A percentile compares a stretch with the other conserved stretches of the same genome.
phyloP scores from a whole-genome alignment of 2,329 filamentous ascomycete genomes.

The Atkinsonella hypoxylon region DNA sequence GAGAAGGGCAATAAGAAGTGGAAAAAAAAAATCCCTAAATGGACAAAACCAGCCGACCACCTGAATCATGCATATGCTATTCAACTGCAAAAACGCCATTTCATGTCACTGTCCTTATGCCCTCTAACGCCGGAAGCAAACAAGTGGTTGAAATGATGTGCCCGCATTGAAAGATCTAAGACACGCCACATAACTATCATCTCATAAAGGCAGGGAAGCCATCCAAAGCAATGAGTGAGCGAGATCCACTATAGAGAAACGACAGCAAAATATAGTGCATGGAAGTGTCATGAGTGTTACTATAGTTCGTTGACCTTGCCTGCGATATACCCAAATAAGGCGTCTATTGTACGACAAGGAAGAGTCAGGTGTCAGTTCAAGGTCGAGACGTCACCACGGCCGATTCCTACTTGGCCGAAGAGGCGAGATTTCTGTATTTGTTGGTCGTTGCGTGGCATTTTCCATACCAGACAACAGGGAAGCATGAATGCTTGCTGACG shows the following conservation, averaged over 20 bases:
- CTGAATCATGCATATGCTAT: conserved; percentile 3
- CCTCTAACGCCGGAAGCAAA: not conserved
- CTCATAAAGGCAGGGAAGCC: not conserved
- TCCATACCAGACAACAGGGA: not conserved
- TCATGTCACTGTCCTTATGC: not conserved
- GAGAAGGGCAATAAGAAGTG: not conserved
- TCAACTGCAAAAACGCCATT: not conserved
- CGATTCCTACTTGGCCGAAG: conserved; percentile 3
- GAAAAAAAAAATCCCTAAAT: not conserved
- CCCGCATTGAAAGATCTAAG: not conserved
- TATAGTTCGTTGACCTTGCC: too few relatives aligned
- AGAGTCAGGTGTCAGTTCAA: not conserved
- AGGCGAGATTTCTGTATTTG: not conserved
- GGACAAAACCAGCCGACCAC: not conserved
- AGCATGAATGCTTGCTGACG: not conserved
- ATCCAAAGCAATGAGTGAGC: not conserved
- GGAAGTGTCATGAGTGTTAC: too few relatives aligned
- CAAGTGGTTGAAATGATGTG: not conserved
- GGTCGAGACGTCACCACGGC: conserved; percentile 3
- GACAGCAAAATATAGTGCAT: not conserved
- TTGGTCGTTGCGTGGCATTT: not conserved
- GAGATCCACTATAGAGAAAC: not conserved
- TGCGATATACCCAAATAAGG: too few relatives aligned
- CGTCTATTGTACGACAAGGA: too few relatives aligned
- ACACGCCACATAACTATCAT: not conserved